Evolutionary conservation across 2,329 filamentous ascomycete species (phyloP).

Genomic region (Aspergillus cejpii): DNA sequence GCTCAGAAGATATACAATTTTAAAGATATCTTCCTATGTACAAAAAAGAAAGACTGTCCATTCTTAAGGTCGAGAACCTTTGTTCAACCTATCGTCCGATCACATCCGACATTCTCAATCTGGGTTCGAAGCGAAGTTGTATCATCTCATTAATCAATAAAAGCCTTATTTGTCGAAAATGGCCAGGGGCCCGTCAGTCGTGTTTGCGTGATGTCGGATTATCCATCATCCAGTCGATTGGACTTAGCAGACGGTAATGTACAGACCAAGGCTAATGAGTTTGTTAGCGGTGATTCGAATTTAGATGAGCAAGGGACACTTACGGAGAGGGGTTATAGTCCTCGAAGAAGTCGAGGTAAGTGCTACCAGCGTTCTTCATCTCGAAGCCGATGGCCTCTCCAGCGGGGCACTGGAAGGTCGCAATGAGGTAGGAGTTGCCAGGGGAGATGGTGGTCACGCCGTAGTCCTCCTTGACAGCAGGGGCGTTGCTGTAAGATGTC

Average conservation of each 20-base stretch:
- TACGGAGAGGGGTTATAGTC: constrained; percentile 53
- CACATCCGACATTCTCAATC: neutral
- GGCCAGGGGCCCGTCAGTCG: constrained; percentile 11
- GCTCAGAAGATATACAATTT: neutral
- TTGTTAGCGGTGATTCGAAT: constrained; percentile 7
- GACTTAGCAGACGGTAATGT: constrained; percentile 39
- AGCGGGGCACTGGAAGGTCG: constrained; percentile 50
- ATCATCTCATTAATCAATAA: neutral
- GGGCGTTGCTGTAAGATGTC: constrained; percentile 52
- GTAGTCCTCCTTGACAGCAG: constrained; percentile 42
- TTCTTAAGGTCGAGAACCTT: neutral
- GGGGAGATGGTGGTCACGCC: constrained; percentile 44
- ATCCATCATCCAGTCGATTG: constrained; percentile 1
- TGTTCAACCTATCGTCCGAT: neutral
- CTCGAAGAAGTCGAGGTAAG: constrained; percentile 56
- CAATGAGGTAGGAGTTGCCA: constrained; percentile 51
- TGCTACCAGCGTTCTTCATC: constrained; percentile 47
- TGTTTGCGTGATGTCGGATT: constrained; percentile 11
- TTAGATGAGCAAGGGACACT: constrained; percentile 16
- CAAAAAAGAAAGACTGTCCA: neutral
- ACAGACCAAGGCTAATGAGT: constrained; percentile 36
- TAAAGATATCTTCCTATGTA: neutral
- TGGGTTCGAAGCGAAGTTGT: neutral
- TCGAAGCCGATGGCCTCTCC: constrained; percentile 49
- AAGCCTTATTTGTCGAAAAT: neutral